Evolutionary conservation across 106 monocot genomes (phyloP).

Genomic region (Triglochin maritima): DNA sequence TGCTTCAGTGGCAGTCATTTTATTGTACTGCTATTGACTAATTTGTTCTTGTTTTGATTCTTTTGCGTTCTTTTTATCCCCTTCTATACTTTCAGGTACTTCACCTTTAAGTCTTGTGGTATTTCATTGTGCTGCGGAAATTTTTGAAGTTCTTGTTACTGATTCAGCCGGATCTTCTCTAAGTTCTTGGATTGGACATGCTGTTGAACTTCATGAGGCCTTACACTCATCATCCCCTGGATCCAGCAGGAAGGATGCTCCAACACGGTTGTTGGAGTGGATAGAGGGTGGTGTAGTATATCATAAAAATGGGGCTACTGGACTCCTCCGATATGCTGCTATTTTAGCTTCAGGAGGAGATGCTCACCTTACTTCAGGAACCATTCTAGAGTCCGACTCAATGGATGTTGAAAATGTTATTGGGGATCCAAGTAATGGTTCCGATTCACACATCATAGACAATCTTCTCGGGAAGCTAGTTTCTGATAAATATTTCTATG

Average conservation of each 20-base stretch:
- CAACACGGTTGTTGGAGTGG: constrained; percentile 91
- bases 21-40: background rate
- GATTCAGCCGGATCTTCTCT: constrained; percentile 81
- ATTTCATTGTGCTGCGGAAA: constrained; percentile 82
- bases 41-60: background rate
- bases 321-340: constrained; percentile 91
- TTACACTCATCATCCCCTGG: constrained; percentile 86
- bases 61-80: background rate
- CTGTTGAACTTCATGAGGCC: constrained; percentile 86
- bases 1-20: background rate
- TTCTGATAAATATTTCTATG: constrained; percentile 81
- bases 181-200: constrained; percentile 75
- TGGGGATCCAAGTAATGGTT: constrained; percentile 39
- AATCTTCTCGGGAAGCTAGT: constrained; percentile 94
- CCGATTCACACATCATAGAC: constrained; percentile 74
- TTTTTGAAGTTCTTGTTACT: constrained; percentile 87
- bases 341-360: constrained; percentile 96
- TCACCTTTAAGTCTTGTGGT: constrained; percentile 62
- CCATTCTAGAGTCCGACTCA: constrained; percentile 79
- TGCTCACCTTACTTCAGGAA: constrained; percentile 78
- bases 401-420: constrained; percentile 88
- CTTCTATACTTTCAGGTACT: constrained; percentile 23
- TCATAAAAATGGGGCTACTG: constrained; percentile 79
- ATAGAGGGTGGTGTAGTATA: constrained; percentile 97
- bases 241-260: constrained; percentile 92